Base-by-base conservation (phyloP, 2,329 filamentous ascomycete species). In the Fusarium lyarnte region DNA sequence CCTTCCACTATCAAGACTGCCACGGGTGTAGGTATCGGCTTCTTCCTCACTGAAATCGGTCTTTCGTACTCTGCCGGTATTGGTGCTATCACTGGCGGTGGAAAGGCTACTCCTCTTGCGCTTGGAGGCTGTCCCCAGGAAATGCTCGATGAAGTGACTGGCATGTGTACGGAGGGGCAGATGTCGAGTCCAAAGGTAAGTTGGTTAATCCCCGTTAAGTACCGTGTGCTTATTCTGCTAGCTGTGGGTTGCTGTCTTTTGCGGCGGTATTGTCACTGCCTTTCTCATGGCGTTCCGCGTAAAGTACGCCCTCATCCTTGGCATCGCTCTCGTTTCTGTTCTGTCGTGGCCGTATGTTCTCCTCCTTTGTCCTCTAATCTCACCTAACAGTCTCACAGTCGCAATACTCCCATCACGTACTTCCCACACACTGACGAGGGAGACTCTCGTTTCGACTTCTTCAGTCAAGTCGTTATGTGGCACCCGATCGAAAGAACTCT, bases 181-280 rank as follows among this genome's bases (percentile, higher is more conserved):
- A 94, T 97, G 93, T 87, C 90, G 9, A 96, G 89, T 76, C 91
- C 93, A 13, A 92, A 92, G 53, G 91, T 88, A 79, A 74, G 82
- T 76, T 17, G 4, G 4, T 6, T 25, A 8, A 5, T 5, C 21
- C 33, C 5, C 21, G 6, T 12, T 9, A 11, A 19, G 23, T 3
- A 8, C 29, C 9, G 6, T n/a, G n/a, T 36, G 29, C 69, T 76
- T 27, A 77, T 41, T 4, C 19, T 23, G 21, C 6, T 42, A 91
- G 89, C 84, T 97, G 87, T 97, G 94, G 94, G 89, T 97, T 59
- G 94, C 93, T 16, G 92, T 97, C 72, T 91, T 94, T 78, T 90
- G 91, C 59, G 93, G 94, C 19, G 93, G 94, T 38, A 85, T 97
- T 49, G 81, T 97, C 41, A 95, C 94, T 0, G 90, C 92, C 9